phyloP scores from a whole-genome alignment of 129 eudicot genomes.

The Pittosporum tobira region DNA sequence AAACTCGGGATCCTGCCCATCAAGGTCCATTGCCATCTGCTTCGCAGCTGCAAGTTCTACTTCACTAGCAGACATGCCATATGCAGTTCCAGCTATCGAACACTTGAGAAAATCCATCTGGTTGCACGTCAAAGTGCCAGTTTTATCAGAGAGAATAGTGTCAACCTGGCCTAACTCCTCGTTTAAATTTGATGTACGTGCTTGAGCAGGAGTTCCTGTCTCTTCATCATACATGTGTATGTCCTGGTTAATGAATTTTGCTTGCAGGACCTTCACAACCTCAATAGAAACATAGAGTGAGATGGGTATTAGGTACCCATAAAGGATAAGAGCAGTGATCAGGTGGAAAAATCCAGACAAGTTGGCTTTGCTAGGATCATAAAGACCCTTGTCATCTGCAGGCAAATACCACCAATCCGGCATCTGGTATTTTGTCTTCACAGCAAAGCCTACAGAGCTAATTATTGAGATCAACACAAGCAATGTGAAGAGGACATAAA shows the following conservation, averaged over 20 bases:
- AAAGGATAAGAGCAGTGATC: conserved; percentile 51
- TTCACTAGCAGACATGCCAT: conserved; percentile 48
- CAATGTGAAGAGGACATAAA: conserved; percentile 44
- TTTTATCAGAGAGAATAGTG: conserved; percentile 59
- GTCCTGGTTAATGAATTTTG: conserved; percentile 46
- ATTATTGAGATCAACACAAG: conserved; percentile 45
- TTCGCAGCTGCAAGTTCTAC: conserved; percentile 68
- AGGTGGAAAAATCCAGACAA: conserved; percentile 44
- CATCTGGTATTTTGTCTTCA: conserved; percentile 29
- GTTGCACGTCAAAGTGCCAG: conserved; percentile 63
- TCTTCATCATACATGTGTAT: conserved; percentile 53
- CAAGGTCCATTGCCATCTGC: conserved; percentile 47
- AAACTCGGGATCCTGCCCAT: conserved; percentile 16
- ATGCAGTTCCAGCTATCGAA: conserved; percentile 55
- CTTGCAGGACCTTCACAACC: conserved; percentile 63
- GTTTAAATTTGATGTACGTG: conserved; percentile 53
- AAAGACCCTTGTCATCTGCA: conserved; percentile 18
- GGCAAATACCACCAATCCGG: conserved; percentile 53
- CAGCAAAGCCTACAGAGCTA: conserved; percentile 45
- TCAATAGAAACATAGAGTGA: conserved; percentile 63
- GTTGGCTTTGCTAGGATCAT: conserved; percentile 26
- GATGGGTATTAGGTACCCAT: conserved; percentile 61
- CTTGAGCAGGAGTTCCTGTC: conserved; percentile 58
- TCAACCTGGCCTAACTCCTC: conserved; percentile 76
- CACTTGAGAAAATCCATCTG: conserved; percentile 67